Evolutionary conservation across 768 basidiomycete genomes (phyloP).

Genomic region (Mycena belliarum): DNA sequence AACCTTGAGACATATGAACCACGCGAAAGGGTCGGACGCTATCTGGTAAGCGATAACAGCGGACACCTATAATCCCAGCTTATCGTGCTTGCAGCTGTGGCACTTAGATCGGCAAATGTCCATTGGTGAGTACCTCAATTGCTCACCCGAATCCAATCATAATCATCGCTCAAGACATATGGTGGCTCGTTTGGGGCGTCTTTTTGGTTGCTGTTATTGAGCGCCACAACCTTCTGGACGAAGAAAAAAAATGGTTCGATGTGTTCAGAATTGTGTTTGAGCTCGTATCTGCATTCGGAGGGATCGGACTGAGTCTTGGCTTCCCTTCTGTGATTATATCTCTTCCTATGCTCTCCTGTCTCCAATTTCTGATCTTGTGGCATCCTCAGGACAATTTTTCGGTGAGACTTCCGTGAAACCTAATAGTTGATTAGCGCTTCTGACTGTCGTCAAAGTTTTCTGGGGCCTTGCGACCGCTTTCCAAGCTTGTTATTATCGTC

Average conservation of each 20-base stretch:
- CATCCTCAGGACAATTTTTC: constrained; percentile 53
- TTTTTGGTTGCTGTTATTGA: constrained; percentile 76
- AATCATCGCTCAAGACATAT: constrained; percentile 52
- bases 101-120: constrained; percentile 67
- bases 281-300: constrained; percentile 66
- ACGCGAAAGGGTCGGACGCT: constrained; percentile 46
- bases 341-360: not conserved
- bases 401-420: not conserved
- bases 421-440: not conserved
- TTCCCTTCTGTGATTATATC: constrained; percentile 48
- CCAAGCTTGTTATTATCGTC: constrained; percentile 69
- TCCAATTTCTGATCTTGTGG: not conserved
- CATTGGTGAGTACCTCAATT: constrained; percentile 38
- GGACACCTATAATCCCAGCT: not conserved
- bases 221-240: constrained; percentile 54
- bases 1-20: constrained; percentile 37
- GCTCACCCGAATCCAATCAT: not conserved
- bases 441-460: constrained; percentile 35
- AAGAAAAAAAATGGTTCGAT: constrained; percentile 64
- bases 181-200: constrained; percentile 79
- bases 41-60: constrained; percentile 24
- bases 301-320: constrained; percentile 71
- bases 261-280: constrained; percentile 60
- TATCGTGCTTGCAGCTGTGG: constrained; percentile 39
- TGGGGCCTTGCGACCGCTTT: constrained; percentile 62